These are phyloP conservation scores for Starmera amethionina DNA, from an alignment of 805 yeast genomes.

Conservation along the genomic window DNA sequence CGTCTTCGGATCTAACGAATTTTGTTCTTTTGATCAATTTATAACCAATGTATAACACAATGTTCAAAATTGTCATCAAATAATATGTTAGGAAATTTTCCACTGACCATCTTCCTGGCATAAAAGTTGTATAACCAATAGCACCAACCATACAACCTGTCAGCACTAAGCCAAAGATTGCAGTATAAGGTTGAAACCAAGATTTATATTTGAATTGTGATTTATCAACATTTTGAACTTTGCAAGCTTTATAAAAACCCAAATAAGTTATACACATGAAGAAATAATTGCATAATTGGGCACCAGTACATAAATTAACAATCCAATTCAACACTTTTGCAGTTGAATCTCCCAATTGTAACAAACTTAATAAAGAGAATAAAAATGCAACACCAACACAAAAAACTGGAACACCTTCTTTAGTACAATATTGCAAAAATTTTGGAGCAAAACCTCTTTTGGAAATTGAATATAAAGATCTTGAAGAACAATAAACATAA, in stretches of 20 bases:
- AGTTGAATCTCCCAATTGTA: constrained; percentile 47
- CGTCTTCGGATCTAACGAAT: constrained; percentile 34
- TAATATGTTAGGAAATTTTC: constrained; percentile 60
- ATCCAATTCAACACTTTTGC: constrained; percentile 57
- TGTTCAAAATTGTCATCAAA: constrained; percentile 55
- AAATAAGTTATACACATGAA: constrained; percentile 50
- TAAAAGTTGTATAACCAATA: constrained; percentile 63
- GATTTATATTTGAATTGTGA: constrained; percentile 35
- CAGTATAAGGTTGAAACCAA: constrained; percentile 51
- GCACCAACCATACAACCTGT: constrained; percentile 42
- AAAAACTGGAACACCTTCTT: constrained; percentile 57
- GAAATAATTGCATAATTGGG: constrained; percentile 49
- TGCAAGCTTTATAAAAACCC: constrained; percentile 52
- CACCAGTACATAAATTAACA: constrained; percentile 54
- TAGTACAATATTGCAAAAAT: constrained; percentile 45
- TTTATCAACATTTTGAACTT: constrained; percentile 37
- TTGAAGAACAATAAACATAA: constrained; percentile 42
- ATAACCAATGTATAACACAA: constrained; percentile 37
- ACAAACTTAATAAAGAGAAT: constrained; percentile 51
- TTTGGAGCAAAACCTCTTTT: constrained; percentile 49
- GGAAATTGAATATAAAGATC: constrained; percentile 45
- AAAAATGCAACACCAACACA: constrained; percentile 42
- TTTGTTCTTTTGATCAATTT: constrained; percentile 38
- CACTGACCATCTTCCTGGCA: constrained; percentile 60
- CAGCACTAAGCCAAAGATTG: constrained; percentile 35